Percentiles rank a stretch among this genome's conserved stretches.
These are phyloP conservation scores for Ascocoryne sarcoides DNA, from an alignment of 2,329 filamentous ascomycete species.

Conservation along the genomic window DNA sequence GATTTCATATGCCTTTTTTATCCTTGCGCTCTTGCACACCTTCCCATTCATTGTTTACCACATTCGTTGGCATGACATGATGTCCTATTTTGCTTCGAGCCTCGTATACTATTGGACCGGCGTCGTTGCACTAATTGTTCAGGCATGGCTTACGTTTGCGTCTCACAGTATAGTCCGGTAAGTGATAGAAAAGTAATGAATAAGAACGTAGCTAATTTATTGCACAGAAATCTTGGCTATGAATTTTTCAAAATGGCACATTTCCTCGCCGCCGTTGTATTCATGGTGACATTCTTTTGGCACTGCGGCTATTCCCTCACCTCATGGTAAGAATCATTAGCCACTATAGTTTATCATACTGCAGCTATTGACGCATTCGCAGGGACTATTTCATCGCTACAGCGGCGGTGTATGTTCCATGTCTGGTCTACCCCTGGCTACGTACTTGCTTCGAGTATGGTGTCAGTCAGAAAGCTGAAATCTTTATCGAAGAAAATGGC, in stretches of 20 bases:
- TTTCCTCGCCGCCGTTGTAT: neutral
- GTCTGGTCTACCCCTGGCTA: constrained; percentile 2
- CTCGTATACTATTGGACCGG: constrained; percentile 5
- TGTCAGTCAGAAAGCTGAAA: neutral
- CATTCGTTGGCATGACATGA: constrained; percentile 3
- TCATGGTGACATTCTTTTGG: constrained; percentile 3
- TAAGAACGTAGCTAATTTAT: neutral
- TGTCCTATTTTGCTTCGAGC: neutral
- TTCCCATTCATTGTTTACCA: constrained; percentile 8
- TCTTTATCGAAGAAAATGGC: neutral
- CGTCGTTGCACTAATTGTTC: constrained; percentile 4
- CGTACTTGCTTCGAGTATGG: constrained; percentile 4
- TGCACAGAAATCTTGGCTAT: constrained; percentile 3
- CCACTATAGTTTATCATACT: neutral
- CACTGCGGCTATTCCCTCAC: constrained; percentile 4
- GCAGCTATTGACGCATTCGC: neutral
- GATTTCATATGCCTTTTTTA: constrained; percentile 3
- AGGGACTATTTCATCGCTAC: constrained; percentile 6
- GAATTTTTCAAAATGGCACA: constrained; percentile 6
- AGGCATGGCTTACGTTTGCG: constrained; percentile 4
- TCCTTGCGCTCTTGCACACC: constrained; percentile 2
- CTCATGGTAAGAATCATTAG: neutral
- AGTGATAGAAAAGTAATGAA: neutral
- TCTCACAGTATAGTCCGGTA: constrained; percentile 3
- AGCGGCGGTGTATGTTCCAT: neutral